phyloP scores from a whole-genome alignment of 2,329 filamentous ascomycete genomes.

The Ceratocystis ficicola region DNA sequence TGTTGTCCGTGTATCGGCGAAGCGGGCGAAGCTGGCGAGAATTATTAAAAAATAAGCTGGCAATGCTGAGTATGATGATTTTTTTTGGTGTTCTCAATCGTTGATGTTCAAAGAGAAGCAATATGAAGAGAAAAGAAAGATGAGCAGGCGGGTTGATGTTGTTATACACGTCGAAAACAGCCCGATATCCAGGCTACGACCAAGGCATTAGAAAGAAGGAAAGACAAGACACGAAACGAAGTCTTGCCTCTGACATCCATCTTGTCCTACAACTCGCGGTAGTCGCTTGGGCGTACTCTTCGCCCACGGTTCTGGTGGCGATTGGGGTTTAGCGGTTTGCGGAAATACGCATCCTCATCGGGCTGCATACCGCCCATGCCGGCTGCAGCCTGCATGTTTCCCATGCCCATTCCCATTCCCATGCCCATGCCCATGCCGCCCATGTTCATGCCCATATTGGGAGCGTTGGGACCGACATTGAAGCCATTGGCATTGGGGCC shows the following conservation, averaged over 20 bases:
- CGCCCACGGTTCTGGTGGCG: constrained; percentile 72
- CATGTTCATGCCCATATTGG: constrained; percentile 25
- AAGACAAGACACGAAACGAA: not conserved
- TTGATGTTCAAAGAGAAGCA: not conserved
- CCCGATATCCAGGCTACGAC: not conserved
- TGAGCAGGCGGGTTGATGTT: not conserved
- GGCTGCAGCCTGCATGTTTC: constrained; percentile 28
- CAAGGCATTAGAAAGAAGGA: not conserved
- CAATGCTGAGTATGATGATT: not conserved
- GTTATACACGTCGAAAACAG: not conserved
- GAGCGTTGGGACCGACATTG: constrained; percentile 2
- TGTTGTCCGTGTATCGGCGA: too few relatives aligned
- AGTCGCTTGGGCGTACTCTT: constrained; percentile 77
- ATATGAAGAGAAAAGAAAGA: not conserved
- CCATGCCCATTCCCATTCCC: constrained; percentile 29
- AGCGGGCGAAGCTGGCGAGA: too few relatives aligned
- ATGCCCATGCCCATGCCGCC: constrained; percentile 27
- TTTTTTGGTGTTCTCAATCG: not conserved
- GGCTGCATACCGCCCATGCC: constrained; percentile 25
- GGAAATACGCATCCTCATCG: constrained; percentile 85
- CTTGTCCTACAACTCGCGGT: constrained; percentile 57
- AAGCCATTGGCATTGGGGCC: constrained; percentile 15
- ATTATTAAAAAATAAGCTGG: too few relatives aligned
- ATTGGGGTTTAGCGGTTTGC: constrained; percentile 90
- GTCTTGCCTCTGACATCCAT: not conserved